Evolutionary conservation across 257 asterid species (phyloP).

Genomic region (Coffea canephora): DNA sequence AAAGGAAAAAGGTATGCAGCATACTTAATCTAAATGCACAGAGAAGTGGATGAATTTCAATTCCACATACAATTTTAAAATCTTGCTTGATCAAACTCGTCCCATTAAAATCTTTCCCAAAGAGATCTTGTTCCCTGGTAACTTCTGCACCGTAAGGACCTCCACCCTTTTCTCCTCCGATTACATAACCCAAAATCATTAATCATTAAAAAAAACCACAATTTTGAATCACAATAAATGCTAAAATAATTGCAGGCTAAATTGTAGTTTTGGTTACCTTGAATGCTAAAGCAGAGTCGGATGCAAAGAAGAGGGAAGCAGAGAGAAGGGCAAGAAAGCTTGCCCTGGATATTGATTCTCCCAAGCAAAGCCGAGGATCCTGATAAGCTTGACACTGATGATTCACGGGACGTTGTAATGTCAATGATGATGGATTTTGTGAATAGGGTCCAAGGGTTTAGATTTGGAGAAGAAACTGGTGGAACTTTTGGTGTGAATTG

Average conservation of each 20-base stretch:
- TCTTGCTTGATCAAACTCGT: constrained; percentile 81
- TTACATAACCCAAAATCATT: neutral
- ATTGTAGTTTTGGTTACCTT: constrained; percentile 43
- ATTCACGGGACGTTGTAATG: constrained; percentile 29
- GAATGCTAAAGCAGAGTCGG: constrained; percentile 87
- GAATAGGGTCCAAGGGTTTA: too few relatives aligned
- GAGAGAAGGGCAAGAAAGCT: constrained; percentile 62
- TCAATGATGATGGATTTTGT: too few relatives aligned
- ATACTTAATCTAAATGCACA: too few relatives aligned
- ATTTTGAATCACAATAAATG: too few relatives aligned
- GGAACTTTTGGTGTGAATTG: too few relatives aligned
- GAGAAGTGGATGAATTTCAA: too few relatives aligned
- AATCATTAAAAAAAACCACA: too few relatives aligned
- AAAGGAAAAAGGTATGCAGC: too few relatives aligned
- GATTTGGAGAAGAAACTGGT: too few relatives aligned
- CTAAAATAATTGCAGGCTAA: too few relatives aligned
- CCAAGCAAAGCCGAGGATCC: constrained; percentile 25
- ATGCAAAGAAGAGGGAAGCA: constrained; percentile 64
- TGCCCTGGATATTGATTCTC: constrained; percentile 59
- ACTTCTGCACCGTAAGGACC: constrained; percentile 96
- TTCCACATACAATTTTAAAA: constrained; percentile 63
- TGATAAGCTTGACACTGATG: constrained; percentile 13
- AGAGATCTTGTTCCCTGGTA: constrained; percentile 94
- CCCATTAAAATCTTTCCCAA: constrained; percentile 88
- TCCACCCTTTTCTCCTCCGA: constrained; percentile 60